phyloP scores from a whole-genome alignment of 129 eudicot species.

The Arctium minus region DNA sequence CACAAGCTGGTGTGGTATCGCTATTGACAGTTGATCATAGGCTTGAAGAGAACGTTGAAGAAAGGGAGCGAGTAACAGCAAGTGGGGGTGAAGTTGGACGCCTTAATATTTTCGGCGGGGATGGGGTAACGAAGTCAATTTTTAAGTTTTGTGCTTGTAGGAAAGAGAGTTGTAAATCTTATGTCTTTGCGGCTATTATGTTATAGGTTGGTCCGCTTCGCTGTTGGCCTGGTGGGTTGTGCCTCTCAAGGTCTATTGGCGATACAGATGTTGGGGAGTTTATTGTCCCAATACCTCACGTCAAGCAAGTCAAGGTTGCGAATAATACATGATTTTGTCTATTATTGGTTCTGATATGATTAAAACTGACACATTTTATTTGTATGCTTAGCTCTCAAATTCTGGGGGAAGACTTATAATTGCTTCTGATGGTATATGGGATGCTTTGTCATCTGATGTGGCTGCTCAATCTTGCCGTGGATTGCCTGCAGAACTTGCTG shows the following conservation, averaged over 20 bases:
- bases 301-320: constrained; percentile 92
- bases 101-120: constrained; percentile 76
- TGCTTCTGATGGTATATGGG: constrained; percentile 99
- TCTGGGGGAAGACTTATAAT: constrained; percentile 95
- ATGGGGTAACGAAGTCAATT: constrained; percentile 43
- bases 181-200: neutral
- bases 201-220: constrained; percentile 92
- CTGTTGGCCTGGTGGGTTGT: constrained; percentile 99
- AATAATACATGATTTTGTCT: neutral
- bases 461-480: constrained; percentile 96
- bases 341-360: neutral
- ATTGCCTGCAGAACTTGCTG: constrained; percentile 94
- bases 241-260: constrained; percentile 98
- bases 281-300: constrained; percentile 94
- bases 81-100: constrained; percentile 98
- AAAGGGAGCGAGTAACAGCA: constrained; percentile 90
- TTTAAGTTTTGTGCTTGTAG: neutral
- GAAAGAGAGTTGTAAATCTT: neutral
- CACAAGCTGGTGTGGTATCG: constrained; percentile 89
- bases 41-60: constrained; percentile 92
- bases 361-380: neutral
- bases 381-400: constrained; percentile 62
- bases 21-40: constrained; percentile 93
- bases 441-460: constrained; percentile 75
- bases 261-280: constrained; percentile 98